Percentiles rank a stretch among this genome's conserved stretches.
These are phyloP conservation scores for Pinus tabuliformis DNA, from an alignment of 75 land plant species.

Conservation along the genomic window DNA sequence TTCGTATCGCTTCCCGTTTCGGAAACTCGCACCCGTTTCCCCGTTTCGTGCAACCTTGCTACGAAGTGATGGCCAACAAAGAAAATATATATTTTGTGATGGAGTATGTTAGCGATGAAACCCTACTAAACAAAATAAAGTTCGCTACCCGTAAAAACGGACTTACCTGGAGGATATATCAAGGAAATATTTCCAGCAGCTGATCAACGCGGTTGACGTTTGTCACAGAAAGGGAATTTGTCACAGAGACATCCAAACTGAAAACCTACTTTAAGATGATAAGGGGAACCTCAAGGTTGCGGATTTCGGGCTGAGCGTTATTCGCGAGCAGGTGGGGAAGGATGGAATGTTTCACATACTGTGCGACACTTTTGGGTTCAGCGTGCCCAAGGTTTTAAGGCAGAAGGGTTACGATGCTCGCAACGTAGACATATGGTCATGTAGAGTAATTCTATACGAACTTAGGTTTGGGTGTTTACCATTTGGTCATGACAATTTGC, in stretches of 20 bases:
- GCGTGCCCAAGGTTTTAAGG: constrained; percentile 53
- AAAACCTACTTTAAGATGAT: constrained; percentile 54
- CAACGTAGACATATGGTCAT: no score
- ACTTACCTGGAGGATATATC: constrained; percentile 25
- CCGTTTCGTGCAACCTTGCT: no score
- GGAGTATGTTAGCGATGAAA: constrained; percentile 56
- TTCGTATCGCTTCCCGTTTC: no score
- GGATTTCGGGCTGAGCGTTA: constrained; percentile 63
- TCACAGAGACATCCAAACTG: constrained; percentile 74
- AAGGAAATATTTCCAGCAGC: constrained; percentile 49
- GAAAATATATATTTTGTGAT: constrained; percentile 53
- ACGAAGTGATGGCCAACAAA: constrained; percentile 19
- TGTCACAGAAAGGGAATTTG: constrained; percentile 60
- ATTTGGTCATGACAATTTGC: no score
- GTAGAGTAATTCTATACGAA: no score
- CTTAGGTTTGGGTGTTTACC: no score
- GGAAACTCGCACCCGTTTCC: no score
- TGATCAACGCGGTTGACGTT: constrained; percentile 43
- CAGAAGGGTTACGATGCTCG: constrained; percentile 9
- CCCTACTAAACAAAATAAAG: constrained; percentile 23
- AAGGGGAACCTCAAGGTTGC: constrained; percentile 47
- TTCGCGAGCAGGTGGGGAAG: constrained; percentile 21
- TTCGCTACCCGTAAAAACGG: constrained; percentile 19
- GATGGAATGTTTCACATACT: constrained; percentile 35
- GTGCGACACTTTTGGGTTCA: constrained; percentile 60